Conservation (phyloP, 106 monocot genomes). For the Hemerocallis citrina region DNA sequence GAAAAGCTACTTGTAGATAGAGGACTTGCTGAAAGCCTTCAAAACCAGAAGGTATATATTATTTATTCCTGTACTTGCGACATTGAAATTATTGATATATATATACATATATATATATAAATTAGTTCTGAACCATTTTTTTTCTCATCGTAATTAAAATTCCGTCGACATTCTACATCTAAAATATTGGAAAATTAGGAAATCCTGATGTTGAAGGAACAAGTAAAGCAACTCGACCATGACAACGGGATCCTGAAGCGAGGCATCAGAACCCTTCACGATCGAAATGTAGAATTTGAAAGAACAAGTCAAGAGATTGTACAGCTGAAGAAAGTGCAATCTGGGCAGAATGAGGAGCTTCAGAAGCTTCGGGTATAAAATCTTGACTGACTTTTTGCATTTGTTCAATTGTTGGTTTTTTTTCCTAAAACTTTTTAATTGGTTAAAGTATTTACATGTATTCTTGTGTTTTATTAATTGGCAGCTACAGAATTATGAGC, state of each 20-base stretch:
- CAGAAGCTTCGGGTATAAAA: constrained; percentile 53
- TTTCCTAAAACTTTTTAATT: no score
- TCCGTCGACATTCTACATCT: no score
- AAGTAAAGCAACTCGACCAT: constrained; percentile 41
- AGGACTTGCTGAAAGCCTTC: constrained; percentile 25
- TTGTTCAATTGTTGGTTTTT: no score
- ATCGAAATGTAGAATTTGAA: constrained; percentile 62
- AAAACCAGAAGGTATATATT: constrained; percentile 47
- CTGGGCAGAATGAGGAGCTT: constrained; percentile 68
- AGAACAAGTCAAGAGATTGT: constrained; percentile 56
- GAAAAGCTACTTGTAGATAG: constrained; percentile 53
- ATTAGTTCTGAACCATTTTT: no score
- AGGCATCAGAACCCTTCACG: constrained; percentile 80
- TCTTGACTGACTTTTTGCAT: neutral
- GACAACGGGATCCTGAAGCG: constrained; percentile 70
- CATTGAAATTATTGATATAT: no score
- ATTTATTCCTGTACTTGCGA: no score
- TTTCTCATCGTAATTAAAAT: no score
- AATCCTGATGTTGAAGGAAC: constrained; percentile 61
- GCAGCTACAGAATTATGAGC: constrained; percentile 3
- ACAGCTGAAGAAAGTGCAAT: constrained; percentile 56
- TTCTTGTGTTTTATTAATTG: no score
- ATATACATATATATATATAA: neutral
- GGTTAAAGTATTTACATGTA: no score
- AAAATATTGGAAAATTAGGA: constrained; percentile 32